Percentiles rank a stretch among this genome's conserved stretches.
Evolutionary conservation across 768 basidiomycete species (phyloP).

Genomic region (Pleurotus sapidus): DNA sequence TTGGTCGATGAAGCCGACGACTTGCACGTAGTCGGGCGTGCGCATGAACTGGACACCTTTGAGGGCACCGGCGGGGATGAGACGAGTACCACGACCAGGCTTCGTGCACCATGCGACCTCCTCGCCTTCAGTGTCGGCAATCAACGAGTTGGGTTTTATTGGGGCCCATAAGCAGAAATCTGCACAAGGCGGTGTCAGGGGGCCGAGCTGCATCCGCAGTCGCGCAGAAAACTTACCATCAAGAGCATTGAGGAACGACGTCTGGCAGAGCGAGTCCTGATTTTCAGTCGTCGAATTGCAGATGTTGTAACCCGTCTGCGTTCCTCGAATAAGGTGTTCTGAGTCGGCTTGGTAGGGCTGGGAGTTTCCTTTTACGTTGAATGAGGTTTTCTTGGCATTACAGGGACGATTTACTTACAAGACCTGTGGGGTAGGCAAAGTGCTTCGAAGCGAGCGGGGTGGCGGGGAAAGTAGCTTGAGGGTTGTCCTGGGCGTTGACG

Average conservation of each 20-base stretch:
- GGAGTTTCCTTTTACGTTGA: slow-evolving; percentile 13
- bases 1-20: slow-evolving; percentile 64
- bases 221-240: slow-evolving; percentile 34
- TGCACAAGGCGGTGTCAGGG: slow-evolving; percentile 15
- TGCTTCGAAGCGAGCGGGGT: slow-evolving; percentile 44
- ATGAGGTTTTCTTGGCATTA: not conserved
- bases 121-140: slow-evolving; percentile 67
- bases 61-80: slow-evolving; percentile 67
- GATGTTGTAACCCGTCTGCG: slow-evolving; percentile 55
- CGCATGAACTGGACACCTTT: slow-evolving; percentile 67
- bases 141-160: slow-evolving; percentile 36
- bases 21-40: slow-evolving; percentile 64
- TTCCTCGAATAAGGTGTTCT: slow-evolving; percentile 42
- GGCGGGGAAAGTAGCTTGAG: slow-evolving; percentile 34
- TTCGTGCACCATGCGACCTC: slow-evolving; percentile 79
- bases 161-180: slow-evolving; percentile 78
- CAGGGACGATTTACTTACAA: slow-evolving; percentile 28
- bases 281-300: slow-evolving; percentile 60
- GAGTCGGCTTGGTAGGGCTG: slow-evolving; percentile 54
- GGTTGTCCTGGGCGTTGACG: slow-evolving; percentile 24
- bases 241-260: slow-evolving; percentile 45
- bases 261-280: slow-evolving; percentile 57
- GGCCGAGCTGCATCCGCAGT: not conserved
- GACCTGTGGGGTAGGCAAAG: slow-evolving; percentile 38
- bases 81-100: slow-evolving; percentile 66